Evolutionary conservation across 306 rosid species (phyloP).

Genomic region (Biancaea sappan): DNA sequence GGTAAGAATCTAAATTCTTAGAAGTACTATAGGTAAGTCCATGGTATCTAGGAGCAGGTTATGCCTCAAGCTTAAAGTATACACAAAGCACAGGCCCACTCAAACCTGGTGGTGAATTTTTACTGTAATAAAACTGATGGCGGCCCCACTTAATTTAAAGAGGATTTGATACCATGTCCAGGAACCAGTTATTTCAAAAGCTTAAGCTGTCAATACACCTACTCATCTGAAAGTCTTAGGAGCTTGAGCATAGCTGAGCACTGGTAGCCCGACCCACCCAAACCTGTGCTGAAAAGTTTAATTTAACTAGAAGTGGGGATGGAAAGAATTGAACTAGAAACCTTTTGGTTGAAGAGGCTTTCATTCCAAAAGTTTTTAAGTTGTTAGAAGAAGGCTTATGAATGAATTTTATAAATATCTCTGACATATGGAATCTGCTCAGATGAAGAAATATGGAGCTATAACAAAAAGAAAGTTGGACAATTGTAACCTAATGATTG

Average conservation of each 20-base stretch:
- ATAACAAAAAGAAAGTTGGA: not conserved
- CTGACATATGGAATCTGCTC: not conserved
- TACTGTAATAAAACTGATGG: not conserved
- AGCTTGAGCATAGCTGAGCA: not conserved
- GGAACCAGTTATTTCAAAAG: not conserved
- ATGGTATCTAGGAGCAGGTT: not conserved
- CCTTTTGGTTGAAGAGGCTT: not conserved
- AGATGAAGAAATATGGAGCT: not conserved
- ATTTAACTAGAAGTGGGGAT: not conserved
- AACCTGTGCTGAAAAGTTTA: not conserved
- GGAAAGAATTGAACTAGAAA: not conserved
- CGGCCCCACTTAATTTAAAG: not conserved
- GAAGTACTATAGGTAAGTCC: conserved; percentile 22
- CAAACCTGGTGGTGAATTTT: not conserved
- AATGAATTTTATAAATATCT: not conserved
- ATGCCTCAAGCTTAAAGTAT: not conserved
- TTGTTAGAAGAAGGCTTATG: not conserved
- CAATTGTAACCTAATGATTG: not conserved
- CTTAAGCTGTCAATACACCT: not conserved
- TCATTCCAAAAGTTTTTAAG: not conserved
- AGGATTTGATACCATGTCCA: not conserved
- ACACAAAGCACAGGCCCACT: not conserved
- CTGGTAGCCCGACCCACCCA: not conserved
- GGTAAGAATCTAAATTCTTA: conserved; percentile 3
- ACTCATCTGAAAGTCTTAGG: too few species aligned